A percentile compares a stretch with the other conserved stretches of the same genome.
These are phyloP conservation scores for Ogataea dorogensis DNA, from an alignment of 805 yeast genomes.

Conservation along the genomic window DNA sequence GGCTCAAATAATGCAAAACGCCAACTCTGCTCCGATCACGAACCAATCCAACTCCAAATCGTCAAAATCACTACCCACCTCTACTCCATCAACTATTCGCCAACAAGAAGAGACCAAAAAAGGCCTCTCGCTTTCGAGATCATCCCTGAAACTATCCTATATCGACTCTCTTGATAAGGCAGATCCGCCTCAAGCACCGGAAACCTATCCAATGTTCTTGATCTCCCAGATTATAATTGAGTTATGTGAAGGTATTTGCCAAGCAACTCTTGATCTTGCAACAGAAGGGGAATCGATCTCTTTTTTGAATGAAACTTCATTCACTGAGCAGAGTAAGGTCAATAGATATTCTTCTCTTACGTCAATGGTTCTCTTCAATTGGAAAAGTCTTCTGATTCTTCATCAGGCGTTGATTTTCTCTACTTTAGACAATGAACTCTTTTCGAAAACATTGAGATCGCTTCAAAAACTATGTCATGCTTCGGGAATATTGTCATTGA, in stretches of 20 bases:
- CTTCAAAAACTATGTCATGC: constrained; percentile 81
- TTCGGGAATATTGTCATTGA: constrained; percentile 68
- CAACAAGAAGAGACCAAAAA: constrained; percentile 13
- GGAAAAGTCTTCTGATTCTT: constrained; percentile 41
- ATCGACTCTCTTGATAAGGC: constrained; percentile 78
- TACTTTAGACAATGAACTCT: constrained; percentile 66
- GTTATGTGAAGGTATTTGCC: constrained; percentile 68
- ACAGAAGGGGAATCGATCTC: constrained; percentile 18
- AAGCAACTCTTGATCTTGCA: constrained; percentile 45
- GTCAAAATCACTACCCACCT: constrained; percentile 2
- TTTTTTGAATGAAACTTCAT: constrained; percentile 24
- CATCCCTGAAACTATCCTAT: constrained; percentile 51
- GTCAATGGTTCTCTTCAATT: constrained; percentile 35
- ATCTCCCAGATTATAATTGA: constrained; percentile 51
- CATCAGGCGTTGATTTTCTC: constrained; percentile 58
- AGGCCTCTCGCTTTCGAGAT: constrained; percentile 41
- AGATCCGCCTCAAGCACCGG: constrained; percentile 71
- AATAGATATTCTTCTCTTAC: constrained; percentile 19
- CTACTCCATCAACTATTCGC: constrained; percentile 14
- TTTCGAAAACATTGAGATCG: constrained; percentile 65
- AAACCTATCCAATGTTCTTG: constrained; percentile 59
- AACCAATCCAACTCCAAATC: constrained; percentile 8
- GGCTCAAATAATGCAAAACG: constrained; percentile 22
- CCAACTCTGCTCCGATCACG: constrained; percentile 14
- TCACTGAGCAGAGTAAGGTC: constrained; percentile 11